A percentile compares a stretch with the other conserved stretches of the same genome.
phyloP scores from a whole-genome alignment of 1,139 yeast species.

The Lodderomyces jiufengensis region DNA sequence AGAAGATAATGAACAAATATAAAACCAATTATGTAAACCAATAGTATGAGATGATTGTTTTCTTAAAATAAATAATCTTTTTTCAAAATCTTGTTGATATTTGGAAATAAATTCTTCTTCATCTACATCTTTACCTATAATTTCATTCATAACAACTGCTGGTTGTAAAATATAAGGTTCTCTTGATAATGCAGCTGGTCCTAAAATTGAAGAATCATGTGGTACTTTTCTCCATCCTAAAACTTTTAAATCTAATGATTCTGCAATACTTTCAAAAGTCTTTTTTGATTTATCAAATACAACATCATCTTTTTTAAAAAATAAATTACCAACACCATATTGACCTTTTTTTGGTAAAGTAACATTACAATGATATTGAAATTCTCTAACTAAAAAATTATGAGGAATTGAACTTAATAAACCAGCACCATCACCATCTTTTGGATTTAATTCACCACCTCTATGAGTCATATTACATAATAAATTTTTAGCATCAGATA shows the following conservation, averaged over 20 bases:
- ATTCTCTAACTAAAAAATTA: conserved; percentile 79
- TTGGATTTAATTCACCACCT: conserved; percentile 96
- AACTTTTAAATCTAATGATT: conserved; percentile 70
- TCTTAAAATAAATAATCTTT: conserved; percentile 78
- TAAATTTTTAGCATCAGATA: conserved; percentile 82
- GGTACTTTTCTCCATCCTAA: conserved; percentile 98
- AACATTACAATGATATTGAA: conserved; percentile 58
- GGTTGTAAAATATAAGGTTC: conserved; percentile 94
- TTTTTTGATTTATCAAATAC: conserved; percentile 64
- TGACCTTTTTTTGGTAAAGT: conserved; percentile 74
- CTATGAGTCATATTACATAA: conserved; percentile 98
- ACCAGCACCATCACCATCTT: conserved; percentile 99
- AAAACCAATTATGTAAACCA: conserved; percentile 96
- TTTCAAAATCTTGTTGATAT: conserved; percentile 69
- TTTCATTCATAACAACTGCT: conserved; percentile 64
- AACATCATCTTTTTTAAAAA: conserved; percentile 77
- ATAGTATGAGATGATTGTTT: conserved; percentile 88
- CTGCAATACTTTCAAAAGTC: conserved; percentile 79
- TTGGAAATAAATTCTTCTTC: conserved; percentile 54
- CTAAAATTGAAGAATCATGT: conserved; percentile 85
- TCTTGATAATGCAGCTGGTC: conserved; percentile 91
- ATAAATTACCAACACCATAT: conserved; percentile 92
- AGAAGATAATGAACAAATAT: conserved; percentile 87
- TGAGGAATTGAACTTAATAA: conserved; percentile 92
- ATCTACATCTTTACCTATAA: conserved; percentile 43